Base-by-base conservation (phyloP, 2,329 filamentous ascomycete genomes). In the Calonectria crousiana region DNA sequence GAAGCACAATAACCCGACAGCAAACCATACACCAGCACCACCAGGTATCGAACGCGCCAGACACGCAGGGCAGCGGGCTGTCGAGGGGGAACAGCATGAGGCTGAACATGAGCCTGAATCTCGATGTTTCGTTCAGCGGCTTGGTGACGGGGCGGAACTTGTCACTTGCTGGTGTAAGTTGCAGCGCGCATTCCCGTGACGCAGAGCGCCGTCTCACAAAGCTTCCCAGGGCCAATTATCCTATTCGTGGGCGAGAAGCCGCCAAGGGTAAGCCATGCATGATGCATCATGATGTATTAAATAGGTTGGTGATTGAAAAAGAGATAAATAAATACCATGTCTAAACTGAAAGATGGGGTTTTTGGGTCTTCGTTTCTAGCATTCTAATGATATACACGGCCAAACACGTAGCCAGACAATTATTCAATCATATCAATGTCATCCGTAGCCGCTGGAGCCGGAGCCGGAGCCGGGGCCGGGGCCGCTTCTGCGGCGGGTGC, bases 351-450 rank as follows among this genome's bases (percentile, higher is more conserved):
- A 77, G 76, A 67, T 73, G 73, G 62, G 10, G 60, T 72, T 73
- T 74, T 77, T 75, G n/a, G 53, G 71, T 49, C 20, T 70, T 51
- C n/a, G 73, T 73, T 73, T 71, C 75, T 75, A 82, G 72, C 78
- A 80, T 73, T 81, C 74, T 77, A 74, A 75, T 78, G 74, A 73
- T 81, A 74, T 78, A 79, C 78, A 77, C 81, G 75, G 74, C 75
- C 74, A 69, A 74, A 64, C 13, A 41, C 73, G 62, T 38, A 72
- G 44, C 73, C 62, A 74, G 49, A 67, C 68, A 64, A 41, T 74
- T 84, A 93, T 86, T 93, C 91, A 81, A 94, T 93, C 93, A 94
- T 94, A 79, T 94, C 93, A 74, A 94, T 87, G 82, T 94, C 92
- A 70, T 92, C 91, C 49, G 84, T 86, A 23, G 71, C 62, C 41